A percentile compares a stretch with the other conserved stretches of the same genome.
Conservation (phyloP, 1,284 basidiomycete species). For the Athelia psychrophila region DNA sequence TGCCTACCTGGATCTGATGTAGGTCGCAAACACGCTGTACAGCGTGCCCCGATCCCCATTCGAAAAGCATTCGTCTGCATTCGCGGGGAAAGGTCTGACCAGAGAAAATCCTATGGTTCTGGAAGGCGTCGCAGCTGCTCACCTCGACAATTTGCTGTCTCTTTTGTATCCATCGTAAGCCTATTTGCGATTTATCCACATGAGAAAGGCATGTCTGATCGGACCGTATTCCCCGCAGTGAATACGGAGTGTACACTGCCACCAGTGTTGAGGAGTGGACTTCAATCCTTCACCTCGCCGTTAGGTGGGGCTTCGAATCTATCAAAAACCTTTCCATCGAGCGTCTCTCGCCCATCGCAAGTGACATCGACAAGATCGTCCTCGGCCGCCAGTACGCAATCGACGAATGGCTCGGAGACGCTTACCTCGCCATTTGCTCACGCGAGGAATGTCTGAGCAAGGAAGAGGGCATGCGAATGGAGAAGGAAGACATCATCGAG, state of each 20-base stretch:
- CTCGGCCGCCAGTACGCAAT: background rate
- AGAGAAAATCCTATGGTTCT: background rate
- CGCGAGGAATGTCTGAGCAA: background rate
- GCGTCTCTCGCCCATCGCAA: background rate
- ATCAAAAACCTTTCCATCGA: background rate
- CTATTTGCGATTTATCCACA: background rate
- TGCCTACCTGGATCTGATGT: no score
- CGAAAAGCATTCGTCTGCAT: conserved; percentile 14
- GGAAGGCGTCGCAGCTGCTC: background rate
- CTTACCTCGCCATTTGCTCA: background rate
- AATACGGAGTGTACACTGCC: background rate
- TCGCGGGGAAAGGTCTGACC: conserved; percentile 1
- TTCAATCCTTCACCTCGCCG: background rate
- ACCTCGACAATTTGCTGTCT: background rate
- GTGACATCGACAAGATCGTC: background rate
- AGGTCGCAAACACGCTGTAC: conserved; percentile 13
- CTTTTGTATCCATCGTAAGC: background rate
- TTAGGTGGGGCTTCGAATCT: background rate
- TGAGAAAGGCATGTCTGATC: background rate
- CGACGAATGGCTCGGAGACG: background rate
- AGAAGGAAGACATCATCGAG: conserved; percentile 3
- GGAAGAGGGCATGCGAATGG: background rate
- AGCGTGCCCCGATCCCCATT: conserved; percentile 16
- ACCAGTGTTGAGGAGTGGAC: background rate
- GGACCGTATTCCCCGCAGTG: background rate